A percentile compares a stretch with the other conserved stretches of the same genome.
phyloP scores from a whole-genome alignment of 148 eudicot genomes.

The Rheum nobile region DNA sequence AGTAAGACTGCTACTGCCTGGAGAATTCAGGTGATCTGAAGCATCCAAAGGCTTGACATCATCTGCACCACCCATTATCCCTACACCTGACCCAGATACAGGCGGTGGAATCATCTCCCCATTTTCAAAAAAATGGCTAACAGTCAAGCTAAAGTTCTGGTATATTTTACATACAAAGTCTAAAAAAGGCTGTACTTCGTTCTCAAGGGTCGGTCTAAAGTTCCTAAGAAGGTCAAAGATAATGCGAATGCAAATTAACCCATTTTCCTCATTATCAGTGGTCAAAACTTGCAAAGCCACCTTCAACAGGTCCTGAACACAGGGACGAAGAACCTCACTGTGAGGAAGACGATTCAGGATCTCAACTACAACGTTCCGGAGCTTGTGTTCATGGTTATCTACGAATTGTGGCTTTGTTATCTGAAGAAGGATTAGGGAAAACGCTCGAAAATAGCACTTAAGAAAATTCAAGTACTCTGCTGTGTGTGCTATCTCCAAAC shows the following conservation, averaged over 20 bases:
- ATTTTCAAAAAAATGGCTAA: constrained; percentile 73
- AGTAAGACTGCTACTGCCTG: constrained; percentile 19
- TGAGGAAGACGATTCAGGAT: constrained; percentile 91
- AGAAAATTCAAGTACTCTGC: constrained; percentile 96
- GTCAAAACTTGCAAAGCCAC: constrained; percentile 94
- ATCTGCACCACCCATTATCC: constrained; percentile 59
- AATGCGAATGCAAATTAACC: constrained; percentile 82
- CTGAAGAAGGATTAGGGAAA: constrained; percentile 62
- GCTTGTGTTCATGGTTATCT: constrained; percentile 82
- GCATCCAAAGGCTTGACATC: constrained; percentile 78
- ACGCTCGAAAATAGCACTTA: constrained; percentile 75
- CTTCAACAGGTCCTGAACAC: constrained; percentile 78
- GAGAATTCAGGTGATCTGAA: constrained; percentile 57
- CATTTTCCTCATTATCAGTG: constrained; percentile 89
- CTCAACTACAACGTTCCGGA: constrained; percentile 75
- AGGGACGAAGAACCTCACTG: constrained; percentile 84
- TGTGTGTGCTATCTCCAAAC: constrained; percentile 86
- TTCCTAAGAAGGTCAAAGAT: constrained; percentile 86
- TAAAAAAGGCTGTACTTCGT: constrained; percentile 86
- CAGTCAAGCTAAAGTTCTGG: constrained; percentile 77
- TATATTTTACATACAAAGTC: constrained; percentile 92
- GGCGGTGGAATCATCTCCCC: constrained; percentile 20
- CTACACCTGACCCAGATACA: constrained; percentile 9
- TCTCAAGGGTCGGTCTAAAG: constrained; percentile 79
- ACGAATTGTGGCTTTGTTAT: constrained; percentile 85